Percentiles rank a stretch among this genome's conserved stretches.
Conservation (phyloP, 768 basidiomycete genomes). For the Rhodosporidiobolus odoratus region DNA sequence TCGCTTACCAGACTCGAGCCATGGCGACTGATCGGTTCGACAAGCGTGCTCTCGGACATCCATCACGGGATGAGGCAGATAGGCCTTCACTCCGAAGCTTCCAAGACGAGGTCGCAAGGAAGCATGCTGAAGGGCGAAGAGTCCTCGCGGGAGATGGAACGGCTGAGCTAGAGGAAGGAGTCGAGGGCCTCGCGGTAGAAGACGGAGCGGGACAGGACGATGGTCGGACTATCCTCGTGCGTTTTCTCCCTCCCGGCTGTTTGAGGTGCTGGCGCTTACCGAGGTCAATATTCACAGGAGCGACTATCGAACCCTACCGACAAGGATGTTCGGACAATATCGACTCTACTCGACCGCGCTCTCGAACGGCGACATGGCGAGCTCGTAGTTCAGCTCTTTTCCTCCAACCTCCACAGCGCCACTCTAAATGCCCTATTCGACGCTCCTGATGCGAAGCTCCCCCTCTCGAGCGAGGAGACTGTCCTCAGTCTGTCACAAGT, state of each 20-base stretch:
- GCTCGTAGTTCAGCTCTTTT: conserved; percentile 44
- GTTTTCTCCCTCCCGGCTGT: neutral
- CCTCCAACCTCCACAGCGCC: conserved; percentile 41
- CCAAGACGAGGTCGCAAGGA: conserved; percentile 45
- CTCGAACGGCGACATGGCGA: conserved; percentile 44
- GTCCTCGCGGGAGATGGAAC: conserved; percentile 38
- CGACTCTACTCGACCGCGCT: conserved; percentile 35
- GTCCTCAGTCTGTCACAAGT: conserved; percentile 34
- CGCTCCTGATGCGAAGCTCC: conserved; percentile 12
- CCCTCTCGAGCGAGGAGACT: conserved; percentile 24
- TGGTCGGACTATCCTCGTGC: conserved; percentile 36
- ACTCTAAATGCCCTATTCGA: conserved; percentile 37
- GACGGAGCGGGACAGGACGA: conserved; percentile 16
- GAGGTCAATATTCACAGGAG: conserved; percentile 13
- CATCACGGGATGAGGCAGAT: neutral
- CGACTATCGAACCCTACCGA: conserved; percentile 18
- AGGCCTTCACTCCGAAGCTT: conserved; percentile 43
- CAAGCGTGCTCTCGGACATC: neutral
- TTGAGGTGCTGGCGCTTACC: neutral
- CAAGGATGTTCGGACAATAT: conserved; percentile 33
- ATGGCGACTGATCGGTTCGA: conserved; percentile 5
- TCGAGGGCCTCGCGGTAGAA: conserved; percentile 32
- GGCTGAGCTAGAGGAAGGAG: conserved; percentile 43
- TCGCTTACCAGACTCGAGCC: too few species aligned
- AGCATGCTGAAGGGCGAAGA: conserved; percentile 35